Evolutionary conservation across 1,284 basidiomycete species (phyloP), one percentile per base, ranked within the genome.

Genomic region (Tilletia walkeri): DNA sequence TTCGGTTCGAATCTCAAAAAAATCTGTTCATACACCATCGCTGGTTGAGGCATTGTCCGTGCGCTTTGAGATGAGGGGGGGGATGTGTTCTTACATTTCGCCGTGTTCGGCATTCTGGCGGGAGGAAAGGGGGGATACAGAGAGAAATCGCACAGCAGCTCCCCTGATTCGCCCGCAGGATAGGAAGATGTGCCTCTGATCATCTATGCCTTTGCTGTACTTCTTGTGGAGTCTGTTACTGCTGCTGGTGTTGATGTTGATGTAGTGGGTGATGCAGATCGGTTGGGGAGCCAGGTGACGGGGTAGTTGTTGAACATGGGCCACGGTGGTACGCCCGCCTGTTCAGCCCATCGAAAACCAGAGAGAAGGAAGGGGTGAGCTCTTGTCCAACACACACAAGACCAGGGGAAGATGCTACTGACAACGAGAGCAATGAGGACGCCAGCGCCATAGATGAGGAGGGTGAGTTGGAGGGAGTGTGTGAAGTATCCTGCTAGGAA

Each of bases 321-420:
- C 75, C 75, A 76, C 3, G 72, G 65, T 10, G 75, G 75, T 0
- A 76, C 73, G 6, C 73, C 72, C 6, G 73, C 34, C 73, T 74
- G 24, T 67, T 24, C 34, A 30, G 1, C n/a, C 14, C 48, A n/a
- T 1, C 14, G 48, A 49, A 49, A 49, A 49, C 24, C 24, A 53
- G 50, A 53, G 7, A 7, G 50, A 30, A 61, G 4, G 24, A 2
- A 18, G 4, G 30, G 56, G 30, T 9, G 4, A 20, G 14, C 9
- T 5, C 36, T 7, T 34, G 56, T 24, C 50, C 50, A 5, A 5
- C 24, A 14, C 56, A 24, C 41, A 45, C 41, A 45, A n/a, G n/a
- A n/a, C n/a, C n/a, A 34, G 24, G 24, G 56, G 36, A 36, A 34
- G 36, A 20, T 9, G 24, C 14, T 3, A 69, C 75, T 71, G 69